A percentile compares a stretch with the other conserved stretches of the same genome.
phyloP scores from a whole-genome alignment of 139 green algal species.

The Mesotaenium endlicherianum region DNA sequence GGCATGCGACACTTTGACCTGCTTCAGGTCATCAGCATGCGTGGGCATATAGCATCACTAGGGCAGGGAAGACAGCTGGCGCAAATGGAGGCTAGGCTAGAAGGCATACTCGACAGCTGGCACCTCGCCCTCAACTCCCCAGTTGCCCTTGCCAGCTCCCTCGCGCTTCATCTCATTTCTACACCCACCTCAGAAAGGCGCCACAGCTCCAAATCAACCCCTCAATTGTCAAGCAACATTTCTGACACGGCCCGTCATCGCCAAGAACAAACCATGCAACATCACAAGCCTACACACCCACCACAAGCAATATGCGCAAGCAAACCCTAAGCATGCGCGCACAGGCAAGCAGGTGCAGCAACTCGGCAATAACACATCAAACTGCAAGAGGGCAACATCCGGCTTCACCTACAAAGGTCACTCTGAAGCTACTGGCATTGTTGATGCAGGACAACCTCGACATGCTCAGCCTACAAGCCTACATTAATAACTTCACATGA shows the following conservation, averaged over 20 bases:
- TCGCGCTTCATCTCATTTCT: constrained; percentile 46
- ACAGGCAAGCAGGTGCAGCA: background rate
- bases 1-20: too few relatives aligned
- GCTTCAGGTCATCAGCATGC: too few relatives aligned
- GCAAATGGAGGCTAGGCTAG: background rate
- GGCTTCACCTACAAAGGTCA: background rate
- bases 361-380: background rate
- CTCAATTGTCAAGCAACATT: background rate
- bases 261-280: too few relatives aligned
- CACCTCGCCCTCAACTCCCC: constrained; percentile 30
- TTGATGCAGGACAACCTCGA: background rate
- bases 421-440: background rate
- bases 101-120: background rate
- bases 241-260: background rate
- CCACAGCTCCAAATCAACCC: background rate
- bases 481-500: background rate
- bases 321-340: background rate
- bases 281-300: background rate
- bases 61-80: background rate
- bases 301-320: background rate
- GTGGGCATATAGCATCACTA: too few relatives aligned
- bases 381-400: background rate
- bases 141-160: constrained; percentile 40
- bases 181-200: background rate
- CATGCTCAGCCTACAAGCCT: background rate